Evolutionary conservation across 2,329 filamentous ascomycete species (phyloP).

Genomic region (Coleophoma eucalyptorum): DNA sequence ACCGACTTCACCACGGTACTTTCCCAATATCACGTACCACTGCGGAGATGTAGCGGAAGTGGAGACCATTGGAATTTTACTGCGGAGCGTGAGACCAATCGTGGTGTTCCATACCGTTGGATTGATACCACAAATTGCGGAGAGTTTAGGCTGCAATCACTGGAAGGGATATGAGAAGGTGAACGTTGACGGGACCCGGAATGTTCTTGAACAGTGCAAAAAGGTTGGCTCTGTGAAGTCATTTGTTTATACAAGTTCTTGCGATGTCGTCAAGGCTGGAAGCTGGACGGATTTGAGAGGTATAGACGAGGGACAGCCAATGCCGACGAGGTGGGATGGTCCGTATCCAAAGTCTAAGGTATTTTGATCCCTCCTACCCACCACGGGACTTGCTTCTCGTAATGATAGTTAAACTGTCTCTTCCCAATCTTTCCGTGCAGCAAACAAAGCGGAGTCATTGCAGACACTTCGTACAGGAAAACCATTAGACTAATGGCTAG

Average conservation of each 20-base stretch:
- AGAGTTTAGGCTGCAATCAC: slow-evolving; percentile 25
- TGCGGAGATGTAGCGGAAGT: slow-evolving; percentile 42
- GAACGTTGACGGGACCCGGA: slow-evolving; percentile 45
- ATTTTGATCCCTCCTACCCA: slow-evolving; percentile 34
- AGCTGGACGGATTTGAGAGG: slow-evolving; percentile 1
- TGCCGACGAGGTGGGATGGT: neutral
- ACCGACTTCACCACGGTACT: slow-evolving; percentile 22
- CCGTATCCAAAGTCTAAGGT: slow-evolving; percentile 3
- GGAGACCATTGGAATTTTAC: slow-evolving; percentile 33
- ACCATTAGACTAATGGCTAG: neutral
- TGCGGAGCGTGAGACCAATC: slow-evolving; percentile 35
- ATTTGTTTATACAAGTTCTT: neutral
- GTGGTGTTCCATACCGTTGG: slow-evolving; percentile 44
- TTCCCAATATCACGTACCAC: slow-evolving; percentile 38
- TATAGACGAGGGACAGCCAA: neutral
- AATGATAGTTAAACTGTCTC: slow-evolving; percentile 45
- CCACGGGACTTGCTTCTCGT: slow-evolving; percentile 34
- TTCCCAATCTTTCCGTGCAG: slow-evolving; percentile 35
- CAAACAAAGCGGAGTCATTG: too few species aligned
- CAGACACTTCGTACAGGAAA: too few species aligned
- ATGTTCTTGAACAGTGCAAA: slow-evolving; percentile 35
- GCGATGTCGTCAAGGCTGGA: slow-evolving; percentile 2
- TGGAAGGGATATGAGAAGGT: slow-evolving; percentile 33
- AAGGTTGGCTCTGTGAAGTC: slow-evolving; percentile 28
- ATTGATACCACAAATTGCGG: slow-evolving; percentile 32